These are phyloP conservation scores for Elaeis guineensis DNA, from an alignment of 176 grass and related monocot genomes.

Conservation along the genomic window DNA sequence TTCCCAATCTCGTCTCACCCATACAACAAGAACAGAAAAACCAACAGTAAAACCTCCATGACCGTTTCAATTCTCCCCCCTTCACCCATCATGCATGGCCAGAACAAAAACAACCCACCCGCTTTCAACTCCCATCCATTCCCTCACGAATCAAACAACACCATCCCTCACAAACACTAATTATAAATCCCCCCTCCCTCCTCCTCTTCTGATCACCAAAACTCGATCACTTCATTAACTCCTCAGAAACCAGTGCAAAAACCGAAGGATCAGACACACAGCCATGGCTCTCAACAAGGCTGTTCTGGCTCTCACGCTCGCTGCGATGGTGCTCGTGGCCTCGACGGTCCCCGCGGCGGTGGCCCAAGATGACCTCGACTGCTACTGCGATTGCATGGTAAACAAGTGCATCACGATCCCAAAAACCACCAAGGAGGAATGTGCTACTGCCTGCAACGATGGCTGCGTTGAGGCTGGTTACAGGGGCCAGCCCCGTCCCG, in stretches of 20 bases:
- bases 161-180: too few relatives aligned
- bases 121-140: too few relatives aligned
- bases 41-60: too few relatives aligned
- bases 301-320: background rate
- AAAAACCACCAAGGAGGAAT: conserved; percentile 10
- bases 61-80: too few relatives aligned
- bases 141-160: too few relatives aligned
- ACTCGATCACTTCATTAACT: too few relatives aligned
- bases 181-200: too few relatives aligned
- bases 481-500: conserved; percentile 3
- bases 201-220: too few relatives aligned
- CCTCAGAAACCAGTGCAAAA: background rate
- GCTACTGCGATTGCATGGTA: conserved; percentile 27
- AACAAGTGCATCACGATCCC: conserved; percentile 12
- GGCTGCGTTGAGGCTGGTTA: background rate
- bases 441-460: conserved; percentile 16
- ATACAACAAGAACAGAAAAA: too few relatives aligned
- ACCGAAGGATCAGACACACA: background rate
- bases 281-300: conserved; percentile 13
- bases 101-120: too few relatives aligned
- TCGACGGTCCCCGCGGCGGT: background rate
- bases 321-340: conserved; percentile 2
- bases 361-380: background rate
- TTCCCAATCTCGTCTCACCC: too few relatives aligned
- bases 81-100: too few relatives aligned